phyloP scores from a whole-genome alignment of 208 protist species.

The Wallacemonas sp. region DNA sequence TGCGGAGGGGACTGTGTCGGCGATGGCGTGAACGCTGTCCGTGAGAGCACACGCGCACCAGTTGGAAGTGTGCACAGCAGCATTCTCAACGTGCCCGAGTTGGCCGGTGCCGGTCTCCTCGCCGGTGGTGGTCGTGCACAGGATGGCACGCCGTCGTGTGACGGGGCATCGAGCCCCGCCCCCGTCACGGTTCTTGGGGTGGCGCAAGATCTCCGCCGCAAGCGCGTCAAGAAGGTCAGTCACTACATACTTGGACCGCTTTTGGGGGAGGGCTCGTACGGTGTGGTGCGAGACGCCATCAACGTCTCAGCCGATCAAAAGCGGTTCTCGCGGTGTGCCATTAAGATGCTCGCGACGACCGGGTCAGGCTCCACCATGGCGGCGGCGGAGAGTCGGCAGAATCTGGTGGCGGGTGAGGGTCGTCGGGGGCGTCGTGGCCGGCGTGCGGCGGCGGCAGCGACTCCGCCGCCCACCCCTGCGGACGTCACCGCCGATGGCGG shows the following conservation, averaged over 20 bases:
- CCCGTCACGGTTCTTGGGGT: slow-evolving; percentile 54
- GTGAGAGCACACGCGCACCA: not conserved
- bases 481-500: too few species aligned
- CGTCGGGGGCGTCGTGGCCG: not conserved
- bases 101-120: not conserved
- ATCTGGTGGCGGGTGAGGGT: not conserved
- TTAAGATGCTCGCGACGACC: slow-evolving; percentile 39
- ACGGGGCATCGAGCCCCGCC: slow-evolving; percentile 14
- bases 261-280: slow-evolving; percentile 73
- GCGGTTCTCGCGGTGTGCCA: slow-evolving; percentile 39
- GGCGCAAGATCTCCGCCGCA: slow-evolving; percentile 41
- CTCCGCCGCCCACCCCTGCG: too few species aligned
- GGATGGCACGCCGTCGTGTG: not conserved
- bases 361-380: not conserved
- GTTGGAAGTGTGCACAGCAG: slow-evolving; percentile 11
- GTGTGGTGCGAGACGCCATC: slow-evolving; percentile 77
- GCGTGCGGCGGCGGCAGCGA: too few species aligned
- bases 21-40: too few species aligned
- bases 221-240: slow-evolving; percentile 81
- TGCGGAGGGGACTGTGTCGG: too few species aligned
- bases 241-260: slow-evolving; percentile 80
- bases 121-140: not conserved
- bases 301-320: slow-evolving; percentile 47
- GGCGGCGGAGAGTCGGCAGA: not conserved
- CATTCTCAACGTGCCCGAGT: not conserved